Percentiles rank a stretch among this genome's conserved stretches.
Evolutionary conservation across 31 red algal species (phyloP).

Genomic region (Asparagopsis taxiformis): DNA sequence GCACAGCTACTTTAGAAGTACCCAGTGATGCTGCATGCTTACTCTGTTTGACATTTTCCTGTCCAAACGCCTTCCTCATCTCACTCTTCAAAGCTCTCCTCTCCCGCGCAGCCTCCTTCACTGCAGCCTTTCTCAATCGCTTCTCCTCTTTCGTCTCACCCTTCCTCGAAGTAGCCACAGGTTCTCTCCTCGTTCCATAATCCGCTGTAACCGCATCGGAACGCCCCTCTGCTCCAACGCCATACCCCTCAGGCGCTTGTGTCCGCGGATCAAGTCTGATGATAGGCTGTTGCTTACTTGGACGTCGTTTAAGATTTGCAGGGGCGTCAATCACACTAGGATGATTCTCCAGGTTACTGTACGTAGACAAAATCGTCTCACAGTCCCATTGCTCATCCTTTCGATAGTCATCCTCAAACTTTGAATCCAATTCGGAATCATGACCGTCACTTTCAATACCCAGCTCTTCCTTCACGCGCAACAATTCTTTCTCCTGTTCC

Average conservation of each 20-base stretch:
- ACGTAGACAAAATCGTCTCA: constrained; percentile 79
- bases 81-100: constrained; percentile 75
- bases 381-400: constrained; percentile 83
- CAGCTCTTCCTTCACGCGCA: constrained; percentile 8
- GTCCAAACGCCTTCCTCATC: constrained; percentile 65
- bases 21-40: constrained; percentile 66
- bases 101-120: constrained; percentile 54
- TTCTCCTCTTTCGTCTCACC: constrained; percentile 67
- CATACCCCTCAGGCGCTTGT: constrained; percentile 44
- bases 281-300: constrained; percentile 12
- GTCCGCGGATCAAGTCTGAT: constrained; percentile 58
- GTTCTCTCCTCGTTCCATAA: constrained; percentile 25
- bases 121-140: constrained; percentile 53
- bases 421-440: constrained; percentile 54
- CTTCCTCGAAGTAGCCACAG: constrained; percentile 7
- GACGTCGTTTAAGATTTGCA: constrained; percentile 1
- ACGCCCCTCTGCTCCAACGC: not conserved
- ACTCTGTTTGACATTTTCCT: constrained; percentile 56
- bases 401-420: constrained; percentile 39
- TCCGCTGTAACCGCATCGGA: constrained; percentile 5
- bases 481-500: constrained; percentile 25
- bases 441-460: constrained; percentile 40
- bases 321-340: constrained; percentile 79
- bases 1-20: constrained; percentile 63
- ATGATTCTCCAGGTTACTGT: constrained; percentile 78